Conservation (phyloP, 2,329 filamentous ascomycete species). For the Diplodia seriata region DNA sequence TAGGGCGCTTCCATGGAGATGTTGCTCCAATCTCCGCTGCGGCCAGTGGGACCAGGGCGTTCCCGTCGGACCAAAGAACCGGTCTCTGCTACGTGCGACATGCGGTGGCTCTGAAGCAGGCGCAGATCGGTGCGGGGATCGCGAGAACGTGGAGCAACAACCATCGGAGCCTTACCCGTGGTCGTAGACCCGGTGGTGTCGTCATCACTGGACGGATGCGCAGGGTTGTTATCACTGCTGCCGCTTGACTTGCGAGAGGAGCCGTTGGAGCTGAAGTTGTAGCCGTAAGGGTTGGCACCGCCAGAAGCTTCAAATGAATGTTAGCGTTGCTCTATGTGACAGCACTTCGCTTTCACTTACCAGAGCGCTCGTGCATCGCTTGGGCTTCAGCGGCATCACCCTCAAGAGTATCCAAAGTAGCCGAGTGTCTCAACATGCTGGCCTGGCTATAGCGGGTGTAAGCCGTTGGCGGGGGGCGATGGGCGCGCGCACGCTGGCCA, state of each 20-base stretch:
- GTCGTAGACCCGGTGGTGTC: neutral
- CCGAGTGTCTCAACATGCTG: conserved; percentile 43
- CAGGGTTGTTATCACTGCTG: conserved; percentile 26
- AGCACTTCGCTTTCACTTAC: conserved; percentile 4
- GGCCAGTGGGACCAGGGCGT: conserved; percentile 42
- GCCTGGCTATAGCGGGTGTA: conserved; percentile 49
- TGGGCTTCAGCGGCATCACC: conserved; percentile 32
- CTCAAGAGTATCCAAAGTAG: conserved; percentile 45
- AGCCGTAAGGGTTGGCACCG: conserved; percentile 4
- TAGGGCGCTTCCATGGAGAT: conserved; percentile 41
- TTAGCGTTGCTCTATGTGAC: neutral
- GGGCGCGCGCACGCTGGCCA: conserved; percentile 34
- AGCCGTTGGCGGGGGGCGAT: conserved; percentile 45
- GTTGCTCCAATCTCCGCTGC: conserved; percentile 49
- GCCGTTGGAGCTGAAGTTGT: conserved; percentile 10
- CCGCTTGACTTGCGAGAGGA: conserved; percentile 30
- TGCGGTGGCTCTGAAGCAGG: conserved; percentile 55
- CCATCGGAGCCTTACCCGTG: conserved; percentile 23
- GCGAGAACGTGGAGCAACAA: conserved; percentile 39
- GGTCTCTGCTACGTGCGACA: conserved; percentile 59
- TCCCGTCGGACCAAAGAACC: conserved; percentile 54
- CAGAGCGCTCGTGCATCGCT: conserved; percentile 7
- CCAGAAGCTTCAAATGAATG: neutral
- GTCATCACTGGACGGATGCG: conserved; percentile 15
- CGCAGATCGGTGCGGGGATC: conserved; percentile 32